A percentile compares a stretch with the other conserved stretches of the same genome.
Conservation (phyloP, 148 eudicot species). For the Mesembryanthemum crystallinum region DNA sequence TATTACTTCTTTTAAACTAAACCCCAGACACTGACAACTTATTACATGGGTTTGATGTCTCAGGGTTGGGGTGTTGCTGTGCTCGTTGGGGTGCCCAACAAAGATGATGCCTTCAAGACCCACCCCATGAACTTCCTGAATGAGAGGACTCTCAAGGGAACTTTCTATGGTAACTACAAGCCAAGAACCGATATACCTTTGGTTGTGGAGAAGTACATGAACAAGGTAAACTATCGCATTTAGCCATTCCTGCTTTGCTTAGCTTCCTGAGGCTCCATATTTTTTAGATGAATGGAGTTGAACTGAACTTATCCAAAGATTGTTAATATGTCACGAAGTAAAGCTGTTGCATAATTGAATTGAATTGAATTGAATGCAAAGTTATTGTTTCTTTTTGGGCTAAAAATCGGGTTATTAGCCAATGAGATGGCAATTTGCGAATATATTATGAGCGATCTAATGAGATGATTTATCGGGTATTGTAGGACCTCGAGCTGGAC, state of each 20-base stretch:
- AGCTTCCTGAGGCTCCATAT: too few species aligned
- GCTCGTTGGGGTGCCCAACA: constrained; percentile 55
- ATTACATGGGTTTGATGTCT: constrained; percentile 12
- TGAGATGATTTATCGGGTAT: not conserved
- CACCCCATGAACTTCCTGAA: constrained; percentile 46
- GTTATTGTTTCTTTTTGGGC: too few species aligned
- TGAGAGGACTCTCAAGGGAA: constrained; percentile 51
- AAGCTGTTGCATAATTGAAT: too few species aligned
- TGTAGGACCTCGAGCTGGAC: constrained; percentile 45
- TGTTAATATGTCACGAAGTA: too few species aligned
- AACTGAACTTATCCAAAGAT: too few species aligned
- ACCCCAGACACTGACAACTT: not conserved
- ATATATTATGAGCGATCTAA: not conserved
- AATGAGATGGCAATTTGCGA: not conserved
- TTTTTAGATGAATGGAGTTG: too few species aligned
- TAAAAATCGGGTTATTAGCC: too few species aligned
- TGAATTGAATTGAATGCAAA: too few species aligned
- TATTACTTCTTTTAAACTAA: not conserved
- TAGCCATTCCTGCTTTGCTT: too few species aligned
- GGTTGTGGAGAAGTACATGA: constrained; percentile 64
- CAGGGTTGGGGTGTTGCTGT: constrained; percentile 67
- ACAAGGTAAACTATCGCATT: constrained; percentile 33
- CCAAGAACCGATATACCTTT: constrained; percentile 44
- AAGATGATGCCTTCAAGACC: constrained; percentile 49
- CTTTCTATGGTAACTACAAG: constrained; percentile 54